Percentiles rank a stretch among this genome's conserved stretches.
Conservation (phyloP, 148 eudicot genomes). For the Cornus suecica region DNA sequence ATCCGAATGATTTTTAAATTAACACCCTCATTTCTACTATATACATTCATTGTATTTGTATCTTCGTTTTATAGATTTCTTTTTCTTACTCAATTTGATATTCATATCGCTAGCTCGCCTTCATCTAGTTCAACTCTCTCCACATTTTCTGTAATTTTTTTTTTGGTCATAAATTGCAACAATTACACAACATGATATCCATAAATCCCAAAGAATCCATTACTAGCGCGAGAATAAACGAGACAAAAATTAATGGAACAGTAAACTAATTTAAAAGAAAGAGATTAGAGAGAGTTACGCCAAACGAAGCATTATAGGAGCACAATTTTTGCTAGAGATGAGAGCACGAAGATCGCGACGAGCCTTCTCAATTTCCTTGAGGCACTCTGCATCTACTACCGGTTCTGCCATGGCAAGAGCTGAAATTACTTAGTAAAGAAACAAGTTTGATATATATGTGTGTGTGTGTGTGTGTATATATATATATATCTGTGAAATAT, state of each 20-base stretch:
- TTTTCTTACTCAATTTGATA: too few relatives aligned
- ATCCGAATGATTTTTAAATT: too few relatives aligned
- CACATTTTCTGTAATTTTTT: too few relatives aligned
- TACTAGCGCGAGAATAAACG: neutral
- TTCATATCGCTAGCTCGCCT: too few relatives aligned
- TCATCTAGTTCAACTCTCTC: too few relatives aligned
- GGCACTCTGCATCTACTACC: slow-evolving; percentile 46
- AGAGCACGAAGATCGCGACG: slow-evolving; percentile 78
- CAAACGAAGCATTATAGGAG: slow-evolving; percentile 93
- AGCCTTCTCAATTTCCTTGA: slow-evolving; percentile 66
- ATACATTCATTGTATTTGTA: too few relatives aligned
- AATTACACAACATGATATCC: too few relatives aligned
- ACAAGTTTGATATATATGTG: neutral
- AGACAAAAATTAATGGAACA: neutral
- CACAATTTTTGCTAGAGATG: slow-evolving; percentile 64
- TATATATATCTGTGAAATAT: neutral
- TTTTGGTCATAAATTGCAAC: too few relatives aligned
- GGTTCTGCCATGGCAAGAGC: slow-evolving; percentile 17
- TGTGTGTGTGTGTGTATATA: neutral
- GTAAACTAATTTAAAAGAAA: neutral
- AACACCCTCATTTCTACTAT: too few relatives aligned
- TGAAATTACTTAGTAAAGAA: neutral
- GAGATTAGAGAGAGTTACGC: slow-evolving; percentile 39
- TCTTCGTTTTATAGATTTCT: too few relatives aligned
- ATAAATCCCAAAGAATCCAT: too few relatives aligned